These are phyloP conservation scores for Petunia hybrid DNA, from an alignment of 305 asterid genomes.

Conservation along the genomic window DNA sequence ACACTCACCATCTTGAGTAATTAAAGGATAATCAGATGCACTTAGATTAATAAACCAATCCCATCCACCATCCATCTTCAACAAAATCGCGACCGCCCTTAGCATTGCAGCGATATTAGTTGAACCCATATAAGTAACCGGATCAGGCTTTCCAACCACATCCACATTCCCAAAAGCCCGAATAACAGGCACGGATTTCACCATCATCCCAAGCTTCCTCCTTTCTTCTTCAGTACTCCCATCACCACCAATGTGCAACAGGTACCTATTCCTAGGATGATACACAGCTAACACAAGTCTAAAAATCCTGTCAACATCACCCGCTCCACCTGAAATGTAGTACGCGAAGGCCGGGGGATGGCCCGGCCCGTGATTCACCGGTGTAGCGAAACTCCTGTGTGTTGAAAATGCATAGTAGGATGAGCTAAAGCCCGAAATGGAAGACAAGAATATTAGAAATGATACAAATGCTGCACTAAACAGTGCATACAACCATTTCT, in stretches of 20 bases:
- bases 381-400: constrained; percentile 60
- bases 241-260: constrained; percentile 82
- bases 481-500: constrained; percentile 94
- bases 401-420: constrained; percentile 68
- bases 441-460: constrained; percentile 68
- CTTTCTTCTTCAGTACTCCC: constrained; percentile 77
- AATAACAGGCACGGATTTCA: constrained; percentile 77
- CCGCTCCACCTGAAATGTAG: constrained; percentile 83
- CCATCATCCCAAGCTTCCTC: constrained; percentile 62
- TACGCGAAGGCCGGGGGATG: constrained; percentile 89
- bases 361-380: constrained; percentile 72
- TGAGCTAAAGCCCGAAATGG: constrained; percentile 80
- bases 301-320: constrained; percentile 76
- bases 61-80: constrained; percentile 86
- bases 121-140: constrained; percentile 90
- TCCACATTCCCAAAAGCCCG: constrained; percentile 93
- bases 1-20: constrained; percentile 90
- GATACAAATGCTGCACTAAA: constrained; percentile 88
- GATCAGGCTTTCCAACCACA: constrained; percentile 97
- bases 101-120: constrained; percentile 77
- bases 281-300: constrained; percentile 89
- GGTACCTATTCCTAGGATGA: constrained; percentile 96
- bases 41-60: constrained; percentile 96
- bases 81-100: constrained; percentile 81
- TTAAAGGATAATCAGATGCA: constrained; percentile 86